Evolutionary conservation across 1,284 basidiomycete species (phyloP).

Genomic region (Athelia psychrophila): DNA sequence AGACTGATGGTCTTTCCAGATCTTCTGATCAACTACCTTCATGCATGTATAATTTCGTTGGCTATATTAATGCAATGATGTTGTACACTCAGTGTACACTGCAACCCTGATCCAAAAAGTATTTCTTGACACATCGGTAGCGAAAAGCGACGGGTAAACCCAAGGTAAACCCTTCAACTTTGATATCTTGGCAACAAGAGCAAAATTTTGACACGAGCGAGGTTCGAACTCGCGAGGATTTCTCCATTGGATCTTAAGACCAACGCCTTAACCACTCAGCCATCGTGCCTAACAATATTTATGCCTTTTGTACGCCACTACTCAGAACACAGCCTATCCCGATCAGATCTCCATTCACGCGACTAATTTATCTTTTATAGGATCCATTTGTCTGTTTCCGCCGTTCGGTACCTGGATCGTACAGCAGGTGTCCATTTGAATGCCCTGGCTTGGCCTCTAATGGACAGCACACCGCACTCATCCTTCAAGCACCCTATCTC

Average conservation of each 20-base stretch:
- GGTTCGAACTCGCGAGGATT: conserved; percentile 82
- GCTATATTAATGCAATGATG: no score
- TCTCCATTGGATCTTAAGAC: conserved; percentile 83
- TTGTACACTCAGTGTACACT: no score
- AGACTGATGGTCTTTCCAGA: conserved; percentile 6
- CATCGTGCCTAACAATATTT: conserved; percentile 56
- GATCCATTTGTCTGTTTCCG: no score
- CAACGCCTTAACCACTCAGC: conserved; percentile 84
- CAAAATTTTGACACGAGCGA: conserved; percentile 82
- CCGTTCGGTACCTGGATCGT: no score
- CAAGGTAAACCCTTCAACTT: no score
- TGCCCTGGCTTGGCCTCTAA: no score
- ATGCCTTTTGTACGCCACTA: background rate
- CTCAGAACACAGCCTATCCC: no score
- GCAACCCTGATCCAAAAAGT: no score
- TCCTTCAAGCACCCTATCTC: background rate
- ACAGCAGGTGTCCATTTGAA: no score
- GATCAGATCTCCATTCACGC: no score
- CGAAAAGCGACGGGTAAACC: no score
- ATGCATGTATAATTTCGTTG: background rate
- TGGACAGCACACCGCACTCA: background rate
- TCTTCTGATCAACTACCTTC: conserved; percentile 9
- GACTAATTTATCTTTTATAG: background rate
- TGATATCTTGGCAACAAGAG: conserved; percentile 7
- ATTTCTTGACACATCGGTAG: no score